These are phyloP conservation scores for Mycena chlorophos DNA, from an alignment of 768 basidiomycete species.

Conservation along the genomic window DNA sequence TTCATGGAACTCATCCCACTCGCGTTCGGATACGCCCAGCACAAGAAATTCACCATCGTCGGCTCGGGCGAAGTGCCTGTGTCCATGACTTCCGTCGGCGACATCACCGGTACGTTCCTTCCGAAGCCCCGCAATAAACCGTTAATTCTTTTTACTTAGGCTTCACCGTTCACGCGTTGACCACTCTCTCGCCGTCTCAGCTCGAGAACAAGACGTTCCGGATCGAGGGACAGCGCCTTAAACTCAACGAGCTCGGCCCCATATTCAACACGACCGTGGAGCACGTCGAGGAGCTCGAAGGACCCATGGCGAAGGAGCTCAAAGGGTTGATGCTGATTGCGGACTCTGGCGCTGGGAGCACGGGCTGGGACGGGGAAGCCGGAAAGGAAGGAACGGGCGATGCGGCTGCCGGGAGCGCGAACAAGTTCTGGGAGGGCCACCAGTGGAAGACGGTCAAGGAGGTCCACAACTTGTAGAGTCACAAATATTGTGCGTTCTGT, in stretches of 20 bases:
- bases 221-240: slow-evolving; percentile 36
- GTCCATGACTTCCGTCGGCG: slow-evolving; percentile 34
- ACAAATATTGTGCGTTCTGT: too few species aligned
- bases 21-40: slow-evolving; percentile 27
- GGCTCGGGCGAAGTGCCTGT: slow-evolving; percentile 31
- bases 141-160: background rate
- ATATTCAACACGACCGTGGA: slow-evolving; percentile 22
- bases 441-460: slow-evolving; percentile 26
- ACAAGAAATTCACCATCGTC: slow-evolving; percentile 30
- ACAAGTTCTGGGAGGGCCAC: slow-evolving; percentile 25
- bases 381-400: slow-evolving; percentile 15
- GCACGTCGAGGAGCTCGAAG: slow-evolving; percentile 15
- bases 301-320: slow-evolving; percentile 7
- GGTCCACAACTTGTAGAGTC: background rate
- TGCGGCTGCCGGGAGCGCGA: slow-evolving; percentile 21
- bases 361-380: slow-evolving; percentile 18
- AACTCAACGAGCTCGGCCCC: slow-evolving; percentile 28
- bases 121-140: background rate
- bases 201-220: slow-evolving; percentile 2
- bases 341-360: slow-evolving; percentile 18
- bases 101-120: slow-evolving; percentile 32
- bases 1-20: slow-evolving; percentile 34
- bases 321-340: background rate
- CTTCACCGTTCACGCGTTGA: background rate
- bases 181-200: background rate